Evolutionary conservation across 2,329 filamentous ascomycete genomes (phyloP), one percentile per base, ranked within the genome.

Genomic region (Calonectria hongkongensis): DNA sequence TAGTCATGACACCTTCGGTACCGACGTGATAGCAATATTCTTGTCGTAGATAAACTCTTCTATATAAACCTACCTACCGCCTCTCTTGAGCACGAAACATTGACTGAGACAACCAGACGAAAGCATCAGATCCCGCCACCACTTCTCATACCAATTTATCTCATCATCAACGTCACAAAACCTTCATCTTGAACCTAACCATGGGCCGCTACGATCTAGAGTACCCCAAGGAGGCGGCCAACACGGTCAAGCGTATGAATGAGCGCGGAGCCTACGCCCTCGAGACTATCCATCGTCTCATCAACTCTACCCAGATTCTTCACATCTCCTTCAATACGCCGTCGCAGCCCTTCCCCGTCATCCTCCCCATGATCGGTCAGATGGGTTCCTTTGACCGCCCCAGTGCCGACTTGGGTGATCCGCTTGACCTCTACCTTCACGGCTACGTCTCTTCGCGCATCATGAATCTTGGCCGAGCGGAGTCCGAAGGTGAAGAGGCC

Each of bases 341-440:
- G 0, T 84, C 87, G 54, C 90, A 92, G 66, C 92, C 93, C 1
- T 97, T 96, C 80, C 94, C 95, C 4, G 90, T 91, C 65, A 92
- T 93, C 67, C 88, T 98, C 2, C 95, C 95, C 73, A 96, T 97
- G 94, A 94, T 97, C 79, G 94, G 94, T 65, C 92, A 94, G 78
- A 94, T 97, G 89, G 94, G 92, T 15, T 94, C 92, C 28, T 97
- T 93, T 81, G 87, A 87, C 10, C 85, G 86, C 0, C 92, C 92
- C 6, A 92, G 89, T 67, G 88, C 91, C 18, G 87, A 88, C 66
- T 83, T 89, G 21, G 87, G 89, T 64, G 92, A 95, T 75, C 91
- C 92, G 0, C 87, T 95, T 6, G 92, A 95, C 71, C 89, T 93
- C 74, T 97, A 97, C 82, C 89, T 98, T 9, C 95, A 98, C 84